phyloP scores from a whole-genome alignment of 2,329 filamentous ascomycete genomes.

The Coleophoma cylindrospora region DNA sequence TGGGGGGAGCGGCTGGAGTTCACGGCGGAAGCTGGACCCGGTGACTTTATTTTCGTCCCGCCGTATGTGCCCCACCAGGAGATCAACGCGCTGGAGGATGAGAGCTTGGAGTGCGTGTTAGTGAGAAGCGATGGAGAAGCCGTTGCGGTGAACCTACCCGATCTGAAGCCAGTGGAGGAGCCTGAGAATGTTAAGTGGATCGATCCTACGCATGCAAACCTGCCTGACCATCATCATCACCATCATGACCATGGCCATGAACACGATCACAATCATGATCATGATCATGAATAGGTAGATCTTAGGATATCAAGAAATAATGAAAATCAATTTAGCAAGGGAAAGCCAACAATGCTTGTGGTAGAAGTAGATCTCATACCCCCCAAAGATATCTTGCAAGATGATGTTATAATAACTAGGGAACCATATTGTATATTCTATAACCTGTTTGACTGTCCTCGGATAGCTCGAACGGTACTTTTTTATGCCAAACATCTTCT shows the following conservation, averaged over 20 bases:
- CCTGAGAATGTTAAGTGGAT: constrained; percentile 38
- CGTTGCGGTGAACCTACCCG: constrained; percentile 37
- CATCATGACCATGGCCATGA: constrained; percentile 5
- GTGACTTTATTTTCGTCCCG: constrained; percentile 41
- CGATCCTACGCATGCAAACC: constrained; percentile 34
- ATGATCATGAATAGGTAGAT: neutral
- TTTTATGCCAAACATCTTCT: too few species aligned
- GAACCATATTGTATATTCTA: too few species aligned
- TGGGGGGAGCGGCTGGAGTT: constrained; percentile 39
- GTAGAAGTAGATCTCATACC: too few species aligned
- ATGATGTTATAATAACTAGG: too few species aligned
- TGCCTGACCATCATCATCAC: constrained; percentile 11
- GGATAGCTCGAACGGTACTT: too few species aligned
- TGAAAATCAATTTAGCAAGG: neutral
- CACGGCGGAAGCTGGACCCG: constrained; percentile 37
- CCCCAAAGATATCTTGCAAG: too few species aligned
- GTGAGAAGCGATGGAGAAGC: constrained; percentile 37
- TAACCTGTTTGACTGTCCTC: too few species aligned
- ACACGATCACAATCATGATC: constrained; percentile 4
- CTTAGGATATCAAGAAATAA: neutral
- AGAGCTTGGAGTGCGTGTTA: constrained; percentile 36
- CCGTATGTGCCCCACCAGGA: constrained; percentile 40
- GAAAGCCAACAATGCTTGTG: neutral
- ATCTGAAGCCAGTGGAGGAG: constrained; percentile 36
- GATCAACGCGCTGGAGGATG: constrained; percentile 36